Evolutionary conservation across 805 yeast genomes (phyloP).

Genomic region (Ogataea trehalophila): DNA sequence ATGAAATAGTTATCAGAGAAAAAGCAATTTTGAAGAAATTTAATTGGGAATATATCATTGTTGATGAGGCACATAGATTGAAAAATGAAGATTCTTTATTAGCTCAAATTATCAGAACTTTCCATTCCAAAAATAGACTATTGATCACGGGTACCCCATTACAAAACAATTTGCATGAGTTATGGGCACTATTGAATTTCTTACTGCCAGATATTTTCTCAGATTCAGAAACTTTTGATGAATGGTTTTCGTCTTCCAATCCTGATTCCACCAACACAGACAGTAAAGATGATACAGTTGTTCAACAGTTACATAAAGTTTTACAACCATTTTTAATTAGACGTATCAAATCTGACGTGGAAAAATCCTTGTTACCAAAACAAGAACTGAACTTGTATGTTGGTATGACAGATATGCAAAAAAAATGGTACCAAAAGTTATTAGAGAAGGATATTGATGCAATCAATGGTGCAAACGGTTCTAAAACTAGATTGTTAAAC

Average conservation of each 20-base stretch:
- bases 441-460: slow-evolving; percentile 94
- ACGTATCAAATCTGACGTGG: slow-evolving; percentile 90
- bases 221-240: slow-evolving; percentile 83
- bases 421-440: slow-evolving; percentile 82
- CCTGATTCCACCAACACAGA: slow-evolving; percentile 70
- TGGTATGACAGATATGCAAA: slow-evolving; percentile 95
- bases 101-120: slow-evolving; percentile 86
- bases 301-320: slow-evolving; percentile 83
- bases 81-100: slow-evolving; percentile 90
- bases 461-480: slow-evolving; percentile 90
- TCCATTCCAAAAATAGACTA: slow-evolving; percentile 78
- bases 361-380: slow-evolving; percentile 83
- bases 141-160: slow-evolving; percentile 94
- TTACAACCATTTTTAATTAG: slow-evolving; percentile 83
- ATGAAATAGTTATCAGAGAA: slow-evolving; percentile 90
- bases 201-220: slow-evolving; percentile 92
- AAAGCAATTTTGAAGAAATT: slow-evolving; percentile 76
- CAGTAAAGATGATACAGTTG: slow-evolving; percentile 82
- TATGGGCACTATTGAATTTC: slow-evolving; percentile 93
- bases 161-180: slow-evolving; percentile 90
- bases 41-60: slow-evolving; percentile 89
- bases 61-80: slow-evolving; percentile 96
- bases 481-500: slow-evolving; percentile 83
- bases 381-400: slow-evolving; percentile 85
- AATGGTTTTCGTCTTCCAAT: slow-evolving; percentile 71